A percentile compares a stretch with the other conserved stretches of the same genome.
Conservation (phyloP, 2,329 filamentous ascomycete genomes). For the Fusarium beomiforme region DNA sequence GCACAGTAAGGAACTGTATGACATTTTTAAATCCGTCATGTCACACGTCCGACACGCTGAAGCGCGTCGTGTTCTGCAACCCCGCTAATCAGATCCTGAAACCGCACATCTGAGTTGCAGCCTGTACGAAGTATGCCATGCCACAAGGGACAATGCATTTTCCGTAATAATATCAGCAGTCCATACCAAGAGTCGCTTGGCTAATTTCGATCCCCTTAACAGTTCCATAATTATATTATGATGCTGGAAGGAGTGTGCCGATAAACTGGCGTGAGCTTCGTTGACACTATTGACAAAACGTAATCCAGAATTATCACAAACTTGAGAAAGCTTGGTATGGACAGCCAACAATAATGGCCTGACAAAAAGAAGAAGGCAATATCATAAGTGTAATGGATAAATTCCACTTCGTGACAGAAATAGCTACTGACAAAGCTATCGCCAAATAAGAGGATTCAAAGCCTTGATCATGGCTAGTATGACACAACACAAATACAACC, state of each 20-base stretch:
- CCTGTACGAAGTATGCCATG: background rate
- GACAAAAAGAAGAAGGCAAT: background rate
- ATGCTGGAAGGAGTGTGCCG: background rate
- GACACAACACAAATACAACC: background rate
- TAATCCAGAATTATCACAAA: background rate
- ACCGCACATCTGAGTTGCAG: background rate
- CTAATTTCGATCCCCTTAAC: background rate
- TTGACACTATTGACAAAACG: background rate
- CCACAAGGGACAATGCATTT: constrained; percentile 7
- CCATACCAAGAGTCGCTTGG: background rate
- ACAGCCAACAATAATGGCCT: background rate
- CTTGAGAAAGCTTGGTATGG: background rate
- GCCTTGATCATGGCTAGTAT: background rate
- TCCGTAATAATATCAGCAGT: background rate
- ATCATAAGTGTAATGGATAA: too few species aligned
- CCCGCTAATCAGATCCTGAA: background rate
- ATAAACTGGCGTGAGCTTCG: background rate
- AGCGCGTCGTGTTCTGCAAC: constrained; percentile 21
- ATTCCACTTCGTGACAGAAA: too few species aligned
- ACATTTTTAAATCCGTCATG: background rate
- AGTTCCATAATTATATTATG: background rate
- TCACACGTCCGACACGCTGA: constrained; percentile 5
- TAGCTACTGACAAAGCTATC: background rate
- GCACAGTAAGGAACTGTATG: constrained; percentile 5
- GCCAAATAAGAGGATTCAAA: background rate